Evolutionary conservation across 2,329 filamentous ascomycete genomes (phyloP).

Genomic region (Botryotinia narcissicola): DNA sequence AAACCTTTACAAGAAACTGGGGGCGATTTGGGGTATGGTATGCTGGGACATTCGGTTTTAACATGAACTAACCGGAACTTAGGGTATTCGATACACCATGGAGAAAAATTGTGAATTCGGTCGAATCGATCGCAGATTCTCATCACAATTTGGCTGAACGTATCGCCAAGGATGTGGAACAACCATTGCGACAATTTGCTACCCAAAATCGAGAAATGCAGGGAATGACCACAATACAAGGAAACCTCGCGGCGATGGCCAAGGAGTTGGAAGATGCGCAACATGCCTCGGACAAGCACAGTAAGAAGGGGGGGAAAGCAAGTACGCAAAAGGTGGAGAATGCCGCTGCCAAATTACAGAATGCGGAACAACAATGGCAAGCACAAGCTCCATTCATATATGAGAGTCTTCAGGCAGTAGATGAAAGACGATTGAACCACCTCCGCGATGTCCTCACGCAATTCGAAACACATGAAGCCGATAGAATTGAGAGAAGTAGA

Average conservation of each 20-base stretch:
- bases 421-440: slow-evolving; percentile 86
- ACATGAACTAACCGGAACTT: slow-evolving; percentile 21
- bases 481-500: slow-evolving; percentile 75
- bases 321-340: slow-evolving; percentile 74
- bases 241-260: slow-evolving; percentile 75
- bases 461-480: slow-evolving; percentile 87
- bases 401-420: slow-evolving; percentile 84
- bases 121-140: slow-evolving; percentile 76
- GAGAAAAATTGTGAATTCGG: slow-evolving; percentile 79
- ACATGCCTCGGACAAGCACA: slow-evolving; percentile 81
- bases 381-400: slow-evolving; percentile 93
- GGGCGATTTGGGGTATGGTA: slow-evolving; percentile 80
- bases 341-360: slow-evolving; percentile 70
- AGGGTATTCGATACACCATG: slow-evolving; percentile 90
- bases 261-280: slow-evolving; percentile 82
- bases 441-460: slow-evolving; percentile 89
- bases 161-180: slow-evolving; percentile 86
- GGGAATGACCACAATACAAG: slow-evolving; percentile 76
- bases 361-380: slow-evolving; percentile 83
- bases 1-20: slow-evolving; percentile 71
- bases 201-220: slow-evolving; percentile 71
- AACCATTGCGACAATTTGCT: slow-evolving; percentile 73
- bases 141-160: slow-evolving; percentile 77
- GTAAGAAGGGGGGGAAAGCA: slow-evolving; percentile 72
- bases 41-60: neutral